Evolutionary conservation across 176 grass and related monocot genomes (phyloP), one percentile per base, ranked within the genome.

Genomic region (Paspalum notatum): DNA sequence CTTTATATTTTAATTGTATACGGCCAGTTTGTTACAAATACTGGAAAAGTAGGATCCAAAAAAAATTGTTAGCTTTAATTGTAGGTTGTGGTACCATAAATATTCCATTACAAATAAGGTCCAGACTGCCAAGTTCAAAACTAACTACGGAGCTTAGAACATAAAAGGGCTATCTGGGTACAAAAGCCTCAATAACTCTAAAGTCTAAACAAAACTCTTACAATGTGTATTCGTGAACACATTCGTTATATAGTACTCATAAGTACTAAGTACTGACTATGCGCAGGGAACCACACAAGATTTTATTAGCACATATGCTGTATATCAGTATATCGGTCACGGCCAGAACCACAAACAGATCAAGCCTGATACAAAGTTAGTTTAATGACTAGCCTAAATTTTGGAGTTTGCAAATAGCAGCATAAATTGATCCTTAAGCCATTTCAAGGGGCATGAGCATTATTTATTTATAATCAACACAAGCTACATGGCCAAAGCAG

Each of bases 81-180:
- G 11, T 44, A 74, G 51, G 32, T 60, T 68, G 50, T 44, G 42
- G 1, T 79, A 63, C 47, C 9, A 44, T 40, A n/a, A 57, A 16
- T 49, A 48, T 8, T 47, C 0, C 6, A 14, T 68, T 48, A 80
- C 20, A 59, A 8, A 64, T 41, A 12, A 47, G 3, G 61, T 75
- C 66, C 12, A 50, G 9, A 75, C n/a, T 60, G 16, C 4, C 8
- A 11, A 59, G 62, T 82, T 72, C 5, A 40, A 84, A 84, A 69
- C 74, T 16, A 20, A 56, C 2, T n/a, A 37, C 0, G 4, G 20
- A 57, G 4, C 15, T 24, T 15, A 59, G 12, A 79, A 45, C 3
- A 40, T 22, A 48, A 49, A 48, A 58, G 27, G 24, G 11, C 15
- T 76, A 43, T 69, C 6, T 8, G 5, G 48, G 48, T 74, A 57